Base-by-base conservation (phyloP, 2,329 filamentous ascomycete species). In the Ustulina deusta region DNA sequence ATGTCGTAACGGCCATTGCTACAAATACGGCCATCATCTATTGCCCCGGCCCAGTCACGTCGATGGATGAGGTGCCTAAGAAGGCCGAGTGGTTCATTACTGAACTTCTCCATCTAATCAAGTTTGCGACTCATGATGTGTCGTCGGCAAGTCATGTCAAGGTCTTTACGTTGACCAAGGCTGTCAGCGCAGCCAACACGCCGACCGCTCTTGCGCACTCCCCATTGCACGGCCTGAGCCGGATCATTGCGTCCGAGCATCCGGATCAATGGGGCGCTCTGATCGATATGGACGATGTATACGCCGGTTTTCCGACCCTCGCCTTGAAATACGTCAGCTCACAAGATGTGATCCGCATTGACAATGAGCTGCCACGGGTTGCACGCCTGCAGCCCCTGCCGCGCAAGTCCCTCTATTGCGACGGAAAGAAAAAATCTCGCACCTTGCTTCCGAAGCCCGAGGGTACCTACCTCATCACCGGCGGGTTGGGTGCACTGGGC, bases 401-500 rank as follows among this genome's bases (percentile, higher is more conserved):
- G 6, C 58, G 63, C 6, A 57, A 66, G 73, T 3, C 70, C 78
- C 11, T 55, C 71, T 11, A 74, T 72, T 27, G 64, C 49, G 67
- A 57, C 22, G 68, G 32, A 6, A 65, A 42, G 32, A 70, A 57
- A 1, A 57, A 22, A n/a, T 17, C 46, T 10, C 56, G 63, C 10
- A 66, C 63, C n/a, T 52, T 74, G 40, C 59, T 73, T 20, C 77
- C 77, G 7, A 69, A 63, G 42, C 70, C 75, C 11, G 74, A 79
- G n/a, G 81, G 81, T 1, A 83, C 81, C 0, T 84, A 84, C 64
- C 34, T 83, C 20, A 78, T 84, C 29, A 81, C 81, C 15, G 81
- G 81, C 46, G 71, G 71, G 7, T 55, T 82, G 15, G 81, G 81
- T 1, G 77, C 76, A 11, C 75, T 84, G 2, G 82, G 81, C 1